Base-by-base conservation (phyloP, 2,329 filamentous ascomycete genomes). In the Aspergillus luchuensis region DNA sequence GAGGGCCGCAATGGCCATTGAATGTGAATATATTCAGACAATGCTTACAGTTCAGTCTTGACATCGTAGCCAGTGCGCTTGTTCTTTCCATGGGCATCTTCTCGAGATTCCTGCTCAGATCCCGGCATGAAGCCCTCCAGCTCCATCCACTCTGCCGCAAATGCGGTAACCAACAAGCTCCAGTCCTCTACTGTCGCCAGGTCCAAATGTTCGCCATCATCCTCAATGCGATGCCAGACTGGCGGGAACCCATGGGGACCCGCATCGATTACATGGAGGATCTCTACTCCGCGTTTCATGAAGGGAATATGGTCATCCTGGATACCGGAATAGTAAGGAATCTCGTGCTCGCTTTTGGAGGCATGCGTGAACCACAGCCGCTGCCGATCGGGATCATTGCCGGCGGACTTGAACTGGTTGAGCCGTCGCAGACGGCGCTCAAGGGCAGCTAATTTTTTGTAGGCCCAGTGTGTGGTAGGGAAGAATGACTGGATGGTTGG, bases 221-320 rank as follows among this genome's bases (percentile, higher is more conserved):
- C 95, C 0, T 88, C 80, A 69, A 92, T 87, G 1, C 82, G 89
- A 78, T 99, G 95, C 95, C 95, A 99, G 1, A 96, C 90, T 0
- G 67, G 56, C 0, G 93, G 93, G 72, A 98, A 98, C 3, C 68
- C 68, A 39, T 19, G 47, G 33, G 33, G 33, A 10, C 66, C 68
- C 39, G 81, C 83, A 0, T 94, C 92, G 59, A 99, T 98, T 25
- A 99, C 76, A 77, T 99, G 95, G 60, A 99, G 76, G 15, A 98
- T 84, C 28, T 96, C 89, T 0, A 98, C 94, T 1, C 95, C 95
- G 38, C 91, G 85, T 38, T 80, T 80, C 83, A 98, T 87, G 70
- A 99, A 99, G 0, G 95, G 95, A 5, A 97, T 76, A 74, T 99
- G 95, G 71, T 99, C 95, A 72, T 99, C 95, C 64, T 88, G 83